Base-by-base conservation (phyloP, 177 flowering plant genomes). In the Telopea speciosissima region DNA sequence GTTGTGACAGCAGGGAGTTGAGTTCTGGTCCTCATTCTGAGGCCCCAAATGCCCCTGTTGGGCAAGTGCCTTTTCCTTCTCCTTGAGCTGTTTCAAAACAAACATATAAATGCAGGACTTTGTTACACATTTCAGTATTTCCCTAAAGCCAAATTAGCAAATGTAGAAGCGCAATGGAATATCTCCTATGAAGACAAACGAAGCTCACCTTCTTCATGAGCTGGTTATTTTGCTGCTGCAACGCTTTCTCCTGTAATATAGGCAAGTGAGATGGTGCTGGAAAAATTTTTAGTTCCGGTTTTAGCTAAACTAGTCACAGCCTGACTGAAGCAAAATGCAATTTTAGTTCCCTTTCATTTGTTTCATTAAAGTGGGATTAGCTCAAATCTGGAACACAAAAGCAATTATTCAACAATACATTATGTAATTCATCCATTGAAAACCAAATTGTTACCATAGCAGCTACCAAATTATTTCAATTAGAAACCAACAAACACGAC, bases 151-250 rank as follows among this genome's bases (percentile, higher is more conserved):
- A n/a, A 12, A 28, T 28, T 28, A 9, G 1, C 16, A 28, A 63
- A 26, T 16, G 2, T 14, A 19, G n/a, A 26, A 26, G 65, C 19
- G 3, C 0, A 1, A 13, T 24, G 59, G 16, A 10, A 62, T 24
- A 9, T 24, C 26, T 11, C 21, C 11, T 3, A 62, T 12, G 44
- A 9, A 69, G n/a, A 19, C 3, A 8, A 31, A 54, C 9, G 25
- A 40, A 60, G 42, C 1, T 65, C 65, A 88, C 97, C 92, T 88
- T 79, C 84, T 88, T 91, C 17, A 77, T 75, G 36, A 91, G 86
- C 74, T 77, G 31, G 80, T 68, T 87, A 71, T 91, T 91, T 71
- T 91, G 88, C 79, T 91, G 91, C 74, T 81, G 88, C 49, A 89
- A 79, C 25, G 83, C 83, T 79, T 81, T 91, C 70, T 85, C 92